These are phyloP conservation scores for Paramecium sexaurelia DNA, from an alignment of 73 alveolate species.

Conservation along the genomic window DNA sequence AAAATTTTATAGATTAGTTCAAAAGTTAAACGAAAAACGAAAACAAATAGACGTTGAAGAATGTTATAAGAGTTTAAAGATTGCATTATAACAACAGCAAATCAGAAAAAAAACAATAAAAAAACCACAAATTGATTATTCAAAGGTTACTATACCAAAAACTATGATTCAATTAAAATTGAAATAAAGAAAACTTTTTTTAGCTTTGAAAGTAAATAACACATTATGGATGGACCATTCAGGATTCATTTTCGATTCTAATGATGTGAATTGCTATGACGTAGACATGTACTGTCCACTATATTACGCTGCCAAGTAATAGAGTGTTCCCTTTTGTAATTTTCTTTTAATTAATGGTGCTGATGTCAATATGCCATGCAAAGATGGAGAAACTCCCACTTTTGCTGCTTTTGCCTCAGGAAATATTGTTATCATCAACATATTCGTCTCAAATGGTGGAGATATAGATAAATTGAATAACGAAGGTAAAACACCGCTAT, in stretches of 20 bases:
- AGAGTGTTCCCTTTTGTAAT: background rate
- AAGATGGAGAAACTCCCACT: slow-evolving; percentile 36
- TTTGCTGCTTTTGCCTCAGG: slow-evolving; percentile 39
- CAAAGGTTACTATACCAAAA: background rate
- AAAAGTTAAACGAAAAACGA: background rate
- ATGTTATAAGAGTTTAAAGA: slow-evolving; percentile 12
- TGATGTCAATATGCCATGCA: slow-evolving; percentile 53
- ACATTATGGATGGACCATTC: slow-evolving; percentile 41
- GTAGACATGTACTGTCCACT: slow-evolving; percentile 31
- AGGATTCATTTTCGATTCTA: slow-evolving; percentile 5
- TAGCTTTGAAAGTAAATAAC: slow-evolving; percentile 3
- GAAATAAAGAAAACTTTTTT: slow-evolving; percentile 40
- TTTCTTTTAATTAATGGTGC: slow-evolving; percentile 2
- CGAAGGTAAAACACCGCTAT: slow-evolving; percentile 35
- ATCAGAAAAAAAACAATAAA: background rate
- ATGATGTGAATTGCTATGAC: slow-evolving; percentile 49
- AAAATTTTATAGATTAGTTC: background rate
- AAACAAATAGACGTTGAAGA: background rate
- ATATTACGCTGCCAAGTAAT: slow-evolving; percentile 21
- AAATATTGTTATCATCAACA: background rate
- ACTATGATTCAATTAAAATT: slow-evolving; percentile 2
- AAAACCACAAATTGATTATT: background rate
- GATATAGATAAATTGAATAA: slow-evolving; percentile 26
- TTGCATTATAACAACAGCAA: background rate
- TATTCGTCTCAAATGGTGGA: slow-evolving; percentile 4